Base-by-base conservation (phyloP, 2,329 filamentous ascomycete species). In the Cladosporium sp. region DNA sequence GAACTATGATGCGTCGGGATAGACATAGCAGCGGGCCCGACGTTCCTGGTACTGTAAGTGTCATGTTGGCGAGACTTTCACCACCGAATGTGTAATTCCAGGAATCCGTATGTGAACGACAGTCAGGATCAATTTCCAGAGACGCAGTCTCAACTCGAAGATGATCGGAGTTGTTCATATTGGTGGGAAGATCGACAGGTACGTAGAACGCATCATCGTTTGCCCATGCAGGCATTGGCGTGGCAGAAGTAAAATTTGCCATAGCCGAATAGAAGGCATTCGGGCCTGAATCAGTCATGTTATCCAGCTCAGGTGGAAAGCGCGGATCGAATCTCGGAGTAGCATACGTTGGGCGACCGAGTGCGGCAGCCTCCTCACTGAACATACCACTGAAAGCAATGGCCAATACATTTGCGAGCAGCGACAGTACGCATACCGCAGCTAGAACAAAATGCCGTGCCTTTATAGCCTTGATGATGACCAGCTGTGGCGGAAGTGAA, bases 401-500 rank as follows among this genome's bases (percentile, higher is more conserved):
- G 0, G 80, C 73, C 0, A 84, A 67, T 0, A 82, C 42, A 41
- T 84, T 83, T 0, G 75, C 70, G 0, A 80, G 61, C 0, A 84
- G 52, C 0, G 76, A 70, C 50, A 78, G 73, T 0, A 64, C 4
- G 48, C 80, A 82, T 0, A 84, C 66, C 0, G 70, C 38, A 0
- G 63, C 71, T 0, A 84, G 65, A 0, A 78, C 29, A 1, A 76
- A 64, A 41, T 84, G 80, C 0, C 62, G 50, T 0, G 73, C 66
- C 2, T 61, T 65, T 0, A 78, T 1, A 0, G 80, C 79, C 32
- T 74, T 68, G 56, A 70, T 72, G 0, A 80, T 5, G 0, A 71
- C 67, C 0, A 84, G 61, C 19, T 81, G 79, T 0, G 81, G 80
- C 0, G 82, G 81, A 0, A 83, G 52, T 0, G 80, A 78, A 0